These are phyloP conservation scores for Ogataea kodamae DNA, from an alignment of 805 yeast genomes.

Conservation along the genomic window DNA sequence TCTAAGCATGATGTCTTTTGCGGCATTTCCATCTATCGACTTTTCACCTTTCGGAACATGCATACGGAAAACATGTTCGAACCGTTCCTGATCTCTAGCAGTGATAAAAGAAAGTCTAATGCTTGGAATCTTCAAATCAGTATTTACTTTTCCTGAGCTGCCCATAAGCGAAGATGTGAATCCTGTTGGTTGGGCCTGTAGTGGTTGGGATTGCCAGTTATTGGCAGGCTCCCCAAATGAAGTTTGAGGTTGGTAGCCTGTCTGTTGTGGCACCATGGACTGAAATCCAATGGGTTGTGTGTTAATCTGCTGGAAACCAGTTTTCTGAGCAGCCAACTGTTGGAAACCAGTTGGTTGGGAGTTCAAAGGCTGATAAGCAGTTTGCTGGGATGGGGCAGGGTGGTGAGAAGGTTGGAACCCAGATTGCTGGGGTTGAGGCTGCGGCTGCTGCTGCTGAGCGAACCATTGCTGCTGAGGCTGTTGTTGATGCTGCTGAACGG, in stretches of 20 bases:
- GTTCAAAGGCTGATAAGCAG: slow-evolving; percentile 1
- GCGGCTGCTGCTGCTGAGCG: slow-evolving; percentile 6
- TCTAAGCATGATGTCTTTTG: slow-evolving; percentile 73
- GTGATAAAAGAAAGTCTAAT: slow-evolving; percentile 83
- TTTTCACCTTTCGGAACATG: slow-evolving; percentile 71
- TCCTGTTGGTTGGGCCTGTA: slow-evolving; percentile 46
- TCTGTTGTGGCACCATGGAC: slow-evolving; percentile 5
- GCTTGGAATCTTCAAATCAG: slow-evolving; percentile 61
- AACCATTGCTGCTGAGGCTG: slow-evolving; percentile 17
- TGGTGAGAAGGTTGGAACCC: slow-evolving; percentile 16
- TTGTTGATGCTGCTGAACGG: slow-evolving; percentile 13
- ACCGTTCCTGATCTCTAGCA: slow-evolving; percentile 79
- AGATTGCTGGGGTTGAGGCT: slow-evolving; percentile 4
- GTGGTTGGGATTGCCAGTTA: slow-evolving; percentile 35
- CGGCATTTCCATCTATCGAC: slow-evolving; percentile 66
- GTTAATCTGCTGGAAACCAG: slow-evolving; percentile 16
- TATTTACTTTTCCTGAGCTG: slow-evolving; percentile 40
- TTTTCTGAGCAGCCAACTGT: slow-evolving; percentile 36
- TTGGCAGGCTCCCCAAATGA: slow-evolving; percentile 42
- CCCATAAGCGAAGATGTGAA: slow-evolving; percentile 33
- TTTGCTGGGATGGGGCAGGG: slow-evolving; percentile 22
- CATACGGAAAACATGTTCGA: slow-evolving; percentile 77
- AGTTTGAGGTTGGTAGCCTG: slow-evolving; percentile 38
- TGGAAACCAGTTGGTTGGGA: slow-evolving; percentile 15
- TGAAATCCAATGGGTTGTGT: slow-evolving; percentile 7